Conservation (phyloP, 1,284 basidiomycete genomes). For the Peniophora sp. region DNA sequence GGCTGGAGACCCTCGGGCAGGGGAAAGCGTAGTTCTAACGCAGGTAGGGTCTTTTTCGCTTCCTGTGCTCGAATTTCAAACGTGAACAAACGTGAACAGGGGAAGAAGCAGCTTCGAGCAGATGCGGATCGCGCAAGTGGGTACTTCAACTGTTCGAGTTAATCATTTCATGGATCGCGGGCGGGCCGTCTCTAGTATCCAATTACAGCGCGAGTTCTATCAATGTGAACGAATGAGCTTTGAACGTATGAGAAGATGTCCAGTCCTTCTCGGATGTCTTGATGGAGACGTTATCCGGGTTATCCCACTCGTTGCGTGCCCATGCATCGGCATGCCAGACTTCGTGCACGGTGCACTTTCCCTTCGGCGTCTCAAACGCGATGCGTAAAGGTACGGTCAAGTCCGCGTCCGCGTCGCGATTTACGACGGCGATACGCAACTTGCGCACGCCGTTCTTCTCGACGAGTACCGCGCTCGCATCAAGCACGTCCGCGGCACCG, state of each 20-base stretch:
- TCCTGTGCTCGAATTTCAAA: no score
- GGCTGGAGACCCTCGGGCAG: no score
- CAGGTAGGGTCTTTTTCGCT: no score
- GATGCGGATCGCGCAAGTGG: no score
- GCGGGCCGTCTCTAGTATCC: no score
- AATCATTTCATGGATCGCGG: no score
- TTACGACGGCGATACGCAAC: constrained; percentile 41
- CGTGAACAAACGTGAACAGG: no score
- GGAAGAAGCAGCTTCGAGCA: no score
- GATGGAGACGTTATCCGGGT: constrained; percentile 12
- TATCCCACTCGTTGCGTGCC: constrained; percentile 35
- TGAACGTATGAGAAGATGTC: constrained; percentile 28
- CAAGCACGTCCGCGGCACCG: constrained; percentile 31
- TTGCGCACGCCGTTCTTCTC: constrained; percentile 11
- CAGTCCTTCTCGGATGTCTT: constrained; percentile 26
- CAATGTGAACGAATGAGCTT: constrained; percentile 38
- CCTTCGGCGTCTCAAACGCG: constrained; percentile 21
- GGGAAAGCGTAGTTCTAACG: no score
- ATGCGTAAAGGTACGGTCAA: constrained; percentile 31
- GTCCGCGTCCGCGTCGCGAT: constrained; percentile 28
- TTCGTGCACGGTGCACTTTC: constrained; percentile 31
- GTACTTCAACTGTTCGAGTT: no score
- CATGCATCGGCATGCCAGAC: constrained; percentile 35
- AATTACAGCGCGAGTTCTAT: constrained; percentile 9
- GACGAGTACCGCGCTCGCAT: constrained; percentile 39